Evolutionary conservation across 2,329 filamentous ascomycete species (phyloP).

Genomic region (Alternaria sp.): DNA sequence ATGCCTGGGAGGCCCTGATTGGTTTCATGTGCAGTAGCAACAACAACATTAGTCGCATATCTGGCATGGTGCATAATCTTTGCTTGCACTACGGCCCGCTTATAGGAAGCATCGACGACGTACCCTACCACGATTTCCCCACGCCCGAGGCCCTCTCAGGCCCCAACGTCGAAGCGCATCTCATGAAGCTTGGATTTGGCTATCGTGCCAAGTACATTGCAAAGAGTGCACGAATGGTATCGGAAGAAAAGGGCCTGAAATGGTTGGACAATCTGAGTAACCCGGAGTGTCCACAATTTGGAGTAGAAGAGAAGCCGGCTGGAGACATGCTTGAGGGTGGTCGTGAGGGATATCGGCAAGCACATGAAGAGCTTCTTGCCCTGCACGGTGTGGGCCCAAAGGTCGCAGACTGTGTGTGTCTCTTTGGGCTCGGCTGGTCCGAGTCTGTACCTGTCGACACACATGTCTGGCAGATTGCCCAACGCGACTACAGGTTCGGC

Average conservation of each 20-base stretch:
- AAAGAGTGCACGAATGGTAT: slow-evolving; percentile 80
- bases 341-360: slow-evolving; percentile 74
- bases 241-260: slow-evolving; percentile 67
- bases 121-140: slow-evolving; percentile 88
- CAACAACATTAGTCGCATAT: slow-evolving; percentile 95
- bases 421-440: slow-evolving; percentile 96
- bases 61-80: slow-evolving; percentile 94
- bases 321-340: slow-evolving; percentile 60
- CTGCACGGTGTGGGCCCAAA: slow-evolving; percentile 94
- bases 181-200: slow-evolving; percentile 88
- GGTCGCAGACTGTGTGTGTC: slow-evolving; percentile 93
- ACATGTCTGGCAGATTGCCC: slow-evolving; percentile 97
- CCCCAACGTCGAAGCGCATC: slow-evolving; percentile 77
- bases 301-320: slow-evolving; percentile 53
- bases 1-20: slow-evolving; percentile 93
- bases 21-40: slow-evolving; percentile 99
- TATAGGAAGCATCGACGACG: slow-evolving; percentile 73
- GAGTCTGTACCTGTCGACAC: slow-evolving; percentile 97
- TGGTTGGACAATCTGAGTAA: slow-evolving; percentile 86
- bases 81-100: slow-evolving; percentile 84
- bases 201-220: slow-evolving; percentile 94
- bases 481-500: slow-evolving; percentile 92
- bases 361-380: slow-evolving; percentile 79
- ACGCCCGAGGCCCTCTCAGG: slow-evolving; percentile 75
- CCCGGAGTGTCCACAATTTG: slow-evolving; percentile 72